phyloP scores from a whole-genome alignment of 2,329 filamentous ascomycete genomes.

The Hymenoscyphus fructigenus region DNA sequence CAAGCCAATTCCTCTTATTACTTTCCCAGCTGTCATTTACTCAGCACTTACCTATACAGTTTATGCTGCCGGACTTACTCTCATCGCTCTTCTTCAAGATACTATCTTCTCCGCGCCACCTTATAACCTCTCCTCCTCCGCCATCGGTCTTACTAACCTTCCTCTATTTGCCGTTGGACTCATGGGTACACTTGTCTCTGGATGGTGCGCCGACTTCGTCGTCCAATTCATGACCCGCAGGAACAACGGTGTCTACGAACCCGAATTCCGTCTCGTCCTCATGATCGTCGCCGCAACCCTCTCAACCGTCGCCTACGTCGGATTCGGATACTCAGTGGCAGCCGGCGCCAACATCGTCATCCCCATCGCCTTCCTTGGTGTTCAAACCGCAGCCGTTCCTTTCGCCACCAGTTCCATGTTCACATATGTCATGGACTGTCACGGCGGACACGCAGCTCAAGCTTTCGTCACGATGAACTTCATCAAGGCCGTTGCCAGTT shows the following conservation, averaged over 20 bases:
- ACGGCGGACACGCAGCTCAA: constrained; percentile 41
- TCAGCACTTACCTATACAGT: constrained; percentile 28
- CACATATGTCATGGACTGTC: constrained; percentile 44
- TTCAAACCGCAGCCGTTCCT: constrained; percentile 40
- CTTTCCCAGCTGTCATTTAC: constrained; percentile 47
- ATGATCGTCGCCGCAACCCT: constrained; percentile 36
- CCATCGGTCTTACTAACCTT: constrained; percentile 27
- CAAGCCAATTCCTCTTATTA: constrained; percentile 49
- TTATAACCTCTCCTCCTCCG: constrained; percentile 25
- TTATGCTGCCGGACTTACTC: constrained; percentile 27
- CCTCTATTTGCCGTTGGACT: constrained; percentile 29
- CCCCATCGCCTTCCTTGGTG: constrained; percentile 38
- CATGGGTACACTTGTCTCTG: constrained; percentile 38
- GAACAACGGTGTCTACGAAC: constrained; percentile 53
- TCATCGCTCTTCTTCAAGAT: constrained; percentile 30
- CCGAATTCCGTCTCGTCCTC: constrained; percentile 49
- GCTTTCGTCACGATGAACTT: constrained; percentile 45
- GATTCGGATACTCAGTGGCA: constrained; percentile 40
- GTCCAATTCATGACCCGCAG: constrained; percentile 46
- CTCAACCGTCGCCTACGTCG: constrained; percentile 41
- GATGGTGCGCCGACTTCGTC: constrained; percentile 40
- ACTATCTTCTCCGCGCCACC: constrained; percentile 26
- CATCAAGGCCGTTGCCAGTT: constrained; percentile 40
- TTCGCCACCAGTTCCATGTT: constrained; percentile 41
- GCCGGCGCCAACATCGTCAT: constrained; percentile 34